Evolutionary conservation across 176 grass and related monocot species (phyloP).

Genomic region (Oryza meridionalis): DNA sequence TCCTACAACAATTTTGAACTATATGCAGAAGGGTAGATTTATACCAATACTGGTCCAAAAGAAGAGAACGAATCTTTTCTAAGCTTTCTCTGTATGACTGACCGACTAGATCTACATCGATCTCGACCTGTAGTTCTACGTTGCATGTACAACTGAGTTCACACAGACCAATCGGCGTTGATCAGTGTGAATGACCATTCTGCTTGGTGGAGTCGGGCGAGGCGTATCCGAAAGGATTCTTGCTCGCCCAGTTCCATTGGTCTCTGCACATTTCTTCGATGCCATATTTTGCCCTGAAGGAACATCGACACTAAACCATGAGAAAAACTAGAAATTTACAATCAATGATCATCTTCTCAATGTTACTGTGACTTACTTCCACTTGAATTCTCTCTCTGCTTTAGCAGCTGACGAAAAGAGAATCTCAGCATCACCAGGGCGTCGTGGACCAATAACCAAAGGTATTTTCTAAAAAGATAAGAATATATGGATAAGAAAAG

Average conservation of each 20-base stretch:
- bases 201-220: conserved; percentile 59
- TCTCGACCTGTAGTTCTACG: conserved; percentile 37
- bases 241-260: conserved; percentile 93
- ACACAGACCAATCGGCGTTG: not conserved
- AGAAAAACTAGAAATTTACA: not conserved
- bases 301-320: not conserved
- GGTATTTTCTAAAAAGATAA: conserved; percentile 77
- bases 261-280: conserved; percentile 88
- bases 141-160: conserved; percentile 54
- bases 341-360: not conserved
- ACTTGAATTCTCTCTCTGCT: conserved; percentile 88
- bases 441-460: conserved; percentile 69
- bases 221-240: conserved; percentile 76
- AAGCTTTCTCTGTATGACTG: conserved; percentile 50
- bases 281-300: conserved; percentile 74
- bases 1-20: conserved; percentile 39
- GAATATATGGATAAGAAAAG: conserved; percentile 15
- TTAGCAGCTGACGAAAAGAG: conserved; percentile 80
- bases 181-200: conserved; percentile 58
- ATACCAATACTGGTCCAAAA: conserved; percentile 13
- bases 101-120: conserved; percentile 51
- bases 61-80: conserved; percentile 41
- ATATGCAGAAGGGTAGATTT: conserved; percentile 45
- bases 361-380: conserved; percentile 70
- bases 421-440: conserved; percentile 90